Evolutionary conservation across 331 rosid species (phyloP).

Genomic region (Prunus yedoensis): DNA sequence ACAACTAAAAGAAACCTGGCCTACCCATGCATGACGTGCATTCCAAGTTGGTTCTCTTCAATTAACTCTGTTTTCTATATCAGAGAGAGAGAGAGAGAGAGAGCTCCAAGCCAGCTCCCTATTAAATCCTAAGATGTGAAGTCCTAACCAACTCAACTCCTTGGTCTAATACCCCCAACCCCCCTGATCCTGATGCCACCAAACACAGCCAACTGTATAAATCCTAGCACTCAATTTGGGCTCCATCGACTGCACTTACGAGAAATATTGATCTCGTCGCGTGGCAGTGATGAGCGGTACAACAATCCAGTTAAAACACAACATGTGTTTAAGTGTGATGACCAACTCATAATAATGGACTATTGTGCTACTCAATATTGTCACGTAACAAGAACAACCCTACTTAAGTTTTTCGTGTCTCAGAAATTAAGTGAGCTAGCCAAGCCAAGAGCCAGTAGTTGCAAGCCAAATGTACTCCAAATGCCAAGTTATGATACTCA

Average conservation of each 20-base stretch:
- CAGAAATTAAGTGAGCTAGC: background rate
- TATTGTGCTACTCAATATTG: background rate
- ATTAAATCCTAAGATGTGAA: constrained; percentile 40
- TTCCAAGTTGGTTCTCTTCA: constrained; percentile 37
- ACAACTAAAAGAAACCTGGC: constrained; percentile 29
- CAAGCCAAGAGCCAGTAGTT: constrained; percentile 19
- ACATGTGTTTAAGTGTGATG: background rate
- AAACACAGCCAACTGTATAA: constrained; percentile 23
- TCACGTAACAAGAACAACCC: background rate
- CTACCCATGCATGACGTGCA: constrained; percentile 54
- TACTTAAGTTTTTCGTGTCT: background rate
- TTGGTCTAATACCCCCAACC: constrained; percentile 19
- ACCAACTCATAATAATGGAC: background rate
- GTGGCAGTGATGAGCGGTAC: background rate
- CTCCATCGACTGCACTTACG: background rate
- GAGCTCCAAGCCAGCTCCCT: constrained; percentile 15
- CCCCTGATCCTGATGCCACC: constrained; percentile 38
- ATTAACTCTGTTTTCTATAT: background rate
- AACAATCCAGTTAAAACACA: background rate
- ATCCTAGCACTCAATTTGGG: constrained; percentile 16
- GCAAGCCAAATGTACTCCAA: constrained; percentile 19
- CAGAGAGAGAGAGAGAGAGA: background rate
- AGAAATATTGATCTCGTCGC: background rate
- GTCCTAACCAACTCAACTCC: constrained; percentile 24
- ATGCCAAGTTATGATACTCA: constrained; percentile 23